Percentiles rank a stretch among this genome's conserved stretches.
Evolutionary conservation across 2,329 filamentous ascomycete species (phyloP).

Genomic region (Akanthomyces dipterigenus): DNA sequence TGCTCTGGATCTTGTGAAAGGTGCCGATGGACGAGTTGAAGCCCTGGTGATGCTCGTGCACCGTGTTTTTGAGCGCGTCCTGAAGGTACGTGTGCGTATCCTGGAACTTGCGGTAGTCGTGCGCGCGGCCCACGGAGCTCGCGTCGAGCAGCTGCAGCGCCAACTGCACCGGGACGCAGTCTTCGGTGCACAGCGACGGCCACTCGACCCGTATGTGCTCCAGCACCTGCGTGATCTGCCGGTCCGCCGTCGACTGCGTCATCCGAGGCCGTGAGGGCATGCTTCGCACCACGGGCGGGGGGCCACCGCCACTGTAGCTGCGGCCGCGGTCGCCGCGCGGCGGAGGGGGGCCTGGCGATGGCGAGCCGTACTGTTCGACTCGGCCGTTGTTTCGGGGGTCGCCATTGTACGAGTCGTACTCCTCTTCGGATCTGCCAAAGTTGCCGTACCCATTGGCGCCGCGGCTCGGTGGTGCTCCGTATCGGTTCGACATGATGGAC

Average conservation of each 20-base stretch:
- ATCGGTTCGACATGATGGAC: constrained; percentile 44
- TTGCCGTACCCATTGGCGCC: constrained; percentile 38
- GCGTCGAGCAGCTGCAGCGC: constrained; percentile 91
- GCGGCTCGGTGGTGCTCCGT: constrained; percentile 33
- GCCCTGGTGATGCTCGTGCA: constrained; percentile 97
- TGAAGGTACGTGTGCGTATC: constrained; percentile 84
- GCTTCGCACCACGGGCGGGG: constrained; percentile 24
- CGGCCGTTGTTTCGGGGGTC: constrained; percentile 22
- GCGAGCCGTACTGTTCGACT: constrained; percentile 8
- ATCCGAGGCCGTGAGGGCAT: constrained; percentile 30
- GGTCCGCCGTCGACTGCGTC: constrained; percentile 44
- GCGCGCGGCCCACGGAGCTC: constrained; percentile 86
- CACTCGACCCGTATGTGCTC: constrained; percentile 82
- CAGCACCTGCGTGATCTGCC: constrained; percentile 58
- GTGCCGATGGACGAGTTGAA: constrained; percentile 99
- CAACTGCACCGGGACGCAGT: constrained; percentile 88
- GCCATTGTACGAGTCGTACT: constrained; percentile 45
- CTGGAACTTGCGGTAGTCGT: constrained; percentile 80
- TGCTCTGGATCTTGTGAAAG: constrained; percentile 96
- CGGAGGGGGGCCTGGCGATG: constrained; percentile 20
- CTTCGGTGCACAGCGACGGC: constrained; percentile 82
- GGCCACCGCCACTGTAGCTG: constrained; percentile 27
- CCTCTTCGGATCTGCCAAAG: constrained; percentile 33
- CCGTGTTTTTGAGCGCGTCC: constrained; percentile 84
- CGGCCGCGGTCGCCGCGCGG: constrained; percentile 26